Conservation (phyloP, 1,284 basidiomycete genomes). For the Pterulicium gracile region DNA sequence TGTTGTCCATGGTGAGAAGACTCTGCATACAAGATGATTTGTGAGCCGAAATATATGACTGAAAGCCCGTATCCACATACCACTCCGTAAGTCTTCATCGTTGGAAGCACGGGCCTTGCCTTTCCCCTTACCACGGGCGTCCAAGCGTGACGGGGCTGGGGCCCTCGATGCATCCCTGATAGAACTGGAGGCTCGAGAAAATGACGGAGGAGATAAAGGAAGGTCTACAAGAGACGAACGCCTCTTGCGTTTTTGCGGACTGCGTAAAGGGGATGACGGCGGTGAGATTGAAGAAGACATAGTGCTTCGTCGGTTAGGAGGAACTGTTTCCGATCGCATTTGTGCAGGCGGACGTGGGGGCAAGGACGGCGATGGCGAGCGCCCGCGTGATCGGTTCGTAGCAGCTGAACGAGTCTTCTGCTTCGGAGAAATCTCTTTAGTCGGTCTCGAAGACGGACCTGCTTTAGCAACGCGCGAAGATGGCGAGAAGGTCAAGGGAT, state of each 20-base stretch:
- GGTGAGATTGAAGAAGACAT: background rate
- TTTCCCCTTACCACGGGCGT: slow-evolving; percentile 11
- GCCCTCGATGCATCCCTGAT: background rate
- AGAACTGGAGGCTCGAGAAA: background rate
- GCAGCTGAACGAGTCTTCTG: too few relatives aligned
- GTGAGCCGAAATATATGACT: too few relatives aligned
- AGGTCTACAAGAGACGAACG: background rate
- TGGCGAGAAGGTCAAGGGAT: background rate
- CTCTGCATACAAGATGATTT: too few relatives aligned
- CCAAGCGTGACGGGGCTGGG: background rate
- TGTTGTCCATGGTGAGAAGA: too few relatives aligned
- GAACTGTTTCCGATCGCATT: too few relatives aligned
- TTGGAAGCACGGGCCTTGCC: slow-evolving; percentile 7
- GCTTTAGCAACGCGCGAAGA: too few relatives aligned
- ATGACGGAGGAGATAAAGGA: background rate
- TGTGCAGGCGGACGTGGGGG: too few relatives aligned
- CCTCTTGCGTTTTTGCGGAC: background rate
- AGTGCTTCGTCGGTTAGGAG: background rate
- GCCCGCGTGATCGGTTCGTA: too few relatives aligned
- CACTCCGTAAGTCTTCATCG: background rate
- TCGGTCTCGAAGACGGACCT: too few relatives aligned
- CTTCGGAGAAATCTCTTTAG: too few relatives aligned
- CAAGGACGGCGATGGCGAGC: too few relatives aligned
- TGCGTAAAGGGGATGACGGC: background rate
- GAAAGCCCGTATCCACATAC: too few relatives aligned